Evolutionary conservation across 2,329 filamentous ascomycete species (phyloP).

Genomic region (Penicillium decumbens): DNA sequence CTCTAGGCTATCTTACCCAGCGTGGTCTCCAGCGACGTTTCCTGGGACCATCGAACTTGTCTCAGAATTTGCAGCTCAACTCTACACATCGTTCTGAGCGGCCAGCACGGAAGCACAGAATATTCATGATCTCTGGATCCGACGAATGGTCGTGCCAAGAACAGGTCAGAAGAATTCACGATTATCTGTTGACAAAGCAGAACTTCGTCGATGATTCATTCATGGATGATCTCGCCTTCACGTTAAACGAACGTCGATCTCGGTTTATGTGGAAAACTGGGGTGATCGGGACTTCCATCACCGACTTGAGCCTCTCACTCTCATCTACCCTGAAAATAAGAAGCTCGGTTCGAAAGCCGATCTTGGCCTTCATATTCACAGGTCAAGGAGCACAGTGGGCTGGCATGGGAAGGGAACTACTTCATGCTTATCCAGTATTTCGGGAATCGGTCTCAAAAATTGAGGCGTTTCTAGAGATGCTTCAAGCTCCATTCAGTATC

Average conservation of each 20-base stretch:
- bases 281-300: slow-evolving; percentile 2
- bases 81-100: not conserved
- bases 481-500: not conserved
- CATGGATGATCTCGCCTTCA: slow-evolving; percentile 20
- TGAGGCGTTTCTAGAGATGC: not conserved
- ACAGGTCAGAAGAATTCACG: slow-evolving; percentile 8
- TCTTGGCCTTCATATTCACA: slow-evolving; percentile 14
- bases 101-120: not conserved
- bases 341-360: not conserved
- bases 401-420: slow-evolving; percentile 16
- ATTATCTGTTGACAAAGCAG: slow-evolving; percentile 7
- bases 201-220: slow-evolving; percentile 2
- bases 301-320: not conserved
- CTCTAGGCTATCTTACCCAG: slow-evolving; percentile 8
- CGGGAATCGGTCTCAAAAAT: not conserved
- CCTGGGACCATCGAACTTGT: not conserved
- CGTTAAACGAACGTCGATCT: slow-evolving; percentile 20
- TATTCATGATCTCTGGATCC: slow-evolving; percentile 24
- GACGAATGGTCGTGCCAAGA: slow-evolving; percentile 18
- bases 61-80: not conserved
- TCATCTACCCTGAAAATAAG: not conserved
- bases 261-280: slow-evolving; percentile 18
- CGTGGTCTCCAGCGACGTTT: not conserved
- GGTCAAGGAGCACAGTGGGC: slow-evolving; percentile 25
- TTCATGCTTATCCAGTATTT: slow-evolving; percentile 1